phyloP scores from a whole-genome alignment of 169 alveolate genomes.

The Plasmodium relictum region DNA sequence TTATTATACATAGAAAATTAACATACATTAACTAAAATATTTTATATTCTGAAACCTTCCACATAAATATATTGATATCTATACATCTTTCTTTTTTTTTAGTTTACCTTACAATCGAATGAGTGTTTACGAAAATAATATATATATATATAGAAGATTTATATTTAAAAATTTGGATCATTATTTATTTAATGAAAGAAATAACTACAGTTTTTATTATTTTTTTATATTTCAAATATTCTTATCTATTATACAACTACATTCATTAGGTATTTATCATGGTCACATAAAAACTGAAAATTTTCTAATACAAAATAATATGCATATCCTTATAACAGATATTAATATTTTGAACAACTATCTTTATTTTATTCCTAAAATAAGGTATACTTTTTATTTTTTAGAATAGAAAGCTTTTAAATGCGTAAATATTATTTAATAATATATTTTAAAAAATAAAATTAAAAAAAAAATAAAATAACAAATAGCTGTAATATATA shows the following conservation, averaged over 20 bases:
- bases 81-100: background rate
- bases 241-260: constrained; percentile 75
- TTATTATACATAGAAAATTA: background rate
- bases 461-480: too few species aligned
- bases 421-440: background rate
- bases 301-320: constrained; percentile 68
- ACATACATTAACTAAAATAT: background rate
- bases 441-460: too few species aligned
- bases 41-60: background rate
- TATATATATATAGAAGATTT: constrained; percentile 63
- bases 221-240: constrained; percentile 74
- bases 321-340: constrained; percentile 78
- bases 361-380: constrained; percentile 40
- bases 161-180: constrained; percentile 49
- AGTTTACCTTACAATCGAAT: constrained; percentile 69
- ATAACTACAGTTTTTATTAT: constrained; percentile 25
- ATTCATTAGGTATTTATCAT: constrained; percentile 78
- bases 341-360: constrained; percentile 52
- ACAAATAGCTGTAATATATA: too few species aligned
- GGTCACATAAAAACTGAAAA: constrained; percentile 82
- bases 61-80: background rate
- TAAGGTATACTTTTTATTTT: constrained; percentile 2
- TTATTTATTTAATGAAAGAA: constrained; percentile 35
- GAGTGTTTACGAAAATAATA: constrained; percentile 73
- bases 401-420: background rate